Conservation (phyloP, 495 filamentous ascomycete species). For the Schizothecium vesticola region DNA sequence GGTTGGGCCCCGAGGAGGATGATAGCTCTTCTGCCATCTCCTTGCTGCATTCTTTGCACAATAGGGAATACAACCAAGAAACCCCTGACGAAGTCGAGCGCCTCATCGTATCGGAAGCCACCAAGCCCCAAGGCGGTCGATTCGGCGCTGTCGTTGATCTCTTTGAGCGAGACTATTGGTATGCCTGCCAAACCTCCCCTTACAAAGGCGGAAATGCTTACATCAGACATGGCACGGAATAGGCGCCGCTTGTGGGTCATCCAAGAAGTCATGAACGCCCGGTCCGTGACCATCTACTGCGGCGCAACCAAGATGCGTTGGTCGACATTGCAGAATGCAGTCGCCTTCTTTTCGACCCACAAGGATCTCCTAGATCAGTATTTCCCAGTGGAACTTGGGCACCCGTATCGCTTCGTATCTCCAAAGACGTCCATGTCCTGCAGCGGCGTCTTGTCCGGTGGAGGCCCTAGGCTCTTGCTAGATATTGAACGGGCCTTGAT, state of each 20-base stretch:
- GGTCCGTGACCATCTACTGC: background rate
- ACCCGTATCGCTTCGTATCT: background rate
- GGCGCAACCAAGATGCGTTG: background rate
- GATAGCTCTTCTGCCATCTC: background rate
- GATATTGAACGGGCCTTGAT: background rate
- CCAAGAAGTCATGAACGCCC: background rate
- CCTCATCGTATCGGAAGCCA: background rate
- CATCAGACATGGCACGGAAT: background rate
- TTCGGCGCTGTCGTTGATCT: background rate
- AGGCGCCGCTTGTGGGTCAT: background rate
- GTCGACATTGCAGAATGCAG: background rate
- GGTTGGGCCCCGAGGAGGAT: conserved; percentile 3
- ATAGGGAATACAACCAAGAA: too few relatives aligned
- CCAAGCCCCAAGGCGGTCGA: background rate
- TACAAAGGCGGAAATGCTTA: background rate
- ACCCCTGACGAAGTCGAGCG: too few relatives aligned
- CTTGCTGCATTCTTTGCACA: background rate
- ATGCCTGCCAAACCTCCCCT: background rate
- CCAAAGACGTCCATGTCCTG: background rate
- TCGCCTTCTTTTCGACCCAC: background rate
- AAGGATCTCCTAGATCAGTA: background rate
- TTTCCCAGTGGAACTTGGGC: background rate
- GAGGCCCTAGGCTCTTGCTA: background rate
- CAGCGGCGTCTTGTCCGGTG: background rate
- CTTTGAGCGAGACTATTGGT: conserved; percentile 3